phyloP scores from a whole-genome alignment of 768 basidiomycete genomes.

The button mushroom (Agaricus bisporus) region DNA sequence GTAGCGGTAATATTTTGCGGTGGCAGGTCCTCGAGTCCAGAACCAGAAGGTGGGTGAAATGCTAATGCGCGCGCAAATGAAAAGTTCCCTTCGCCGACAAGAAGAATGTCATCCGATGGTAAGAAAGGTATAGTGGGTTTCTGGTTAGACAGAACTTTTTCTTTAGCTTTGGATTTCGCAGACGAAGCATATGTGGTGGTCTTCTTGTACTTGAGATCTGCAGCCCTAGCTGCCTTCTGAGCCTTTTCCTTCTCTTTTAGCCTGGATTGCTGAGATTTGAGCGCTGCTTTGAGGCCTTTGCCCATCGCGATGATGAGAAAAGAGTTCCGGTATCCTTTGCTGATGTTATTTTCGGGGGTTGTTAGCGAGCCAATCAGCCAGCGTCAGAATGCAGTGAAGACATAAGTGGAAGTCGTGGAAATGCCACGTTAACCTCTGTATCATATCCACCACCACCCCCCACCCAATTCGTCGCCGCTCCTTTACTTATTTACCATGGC shows the following conservation, averaged over 20 bases:
- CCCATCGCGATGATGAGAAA: conserved; percentile 26
- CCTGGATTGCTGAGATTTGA: conserved; percentile 65
- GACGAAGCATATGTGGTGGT: conserved; percentile 10
- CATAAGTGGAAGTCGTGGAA: conserved; percentile 4
- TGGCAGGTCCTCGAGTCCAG: conserved; percentile 45
- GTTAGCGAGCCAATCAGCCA: background rate
- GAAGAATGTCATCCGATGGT: conserved; percentile 59
- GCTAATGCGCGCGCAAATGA: conserved; percentile 81
- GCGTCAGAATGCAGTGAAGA: background rate
- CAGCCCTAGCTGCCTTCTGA: conserved; percentile 44
- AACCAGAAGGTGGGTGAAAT: conserved; percentile 29
- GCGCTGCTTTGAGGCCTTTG: conserved; percentile 61
- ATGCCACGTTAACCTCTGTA: conserved; percentile 20
- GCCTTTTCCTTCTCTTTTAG: conserved; percentile 55
- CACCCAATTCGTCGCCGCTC: conserved; percentile 12
- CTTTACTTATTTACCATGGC: conserved; percentile 21
- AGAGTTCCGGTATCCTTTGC: background rate
- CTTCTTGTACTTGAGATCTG: conserved; percentile 40
- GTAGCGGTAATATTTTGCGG: conserved; percentile 76
- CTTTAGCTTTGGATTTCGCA: conserved; percentile 18
- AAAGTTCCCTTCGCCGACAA: conserved; percentile 94
- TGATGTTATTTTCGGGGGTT: conserved; percentile 3
- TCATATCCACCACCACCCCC: conserved; percentile 10
- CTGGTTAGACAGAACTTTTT: conserved; percentile 9
- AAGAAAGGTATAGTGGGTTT: conserved; percentile 60